Evolutionary conservation across 306 rosid species (phyloP), one percentile per base, ranked within the genome.

Genomic region (Begonia masoniana): DNA sequence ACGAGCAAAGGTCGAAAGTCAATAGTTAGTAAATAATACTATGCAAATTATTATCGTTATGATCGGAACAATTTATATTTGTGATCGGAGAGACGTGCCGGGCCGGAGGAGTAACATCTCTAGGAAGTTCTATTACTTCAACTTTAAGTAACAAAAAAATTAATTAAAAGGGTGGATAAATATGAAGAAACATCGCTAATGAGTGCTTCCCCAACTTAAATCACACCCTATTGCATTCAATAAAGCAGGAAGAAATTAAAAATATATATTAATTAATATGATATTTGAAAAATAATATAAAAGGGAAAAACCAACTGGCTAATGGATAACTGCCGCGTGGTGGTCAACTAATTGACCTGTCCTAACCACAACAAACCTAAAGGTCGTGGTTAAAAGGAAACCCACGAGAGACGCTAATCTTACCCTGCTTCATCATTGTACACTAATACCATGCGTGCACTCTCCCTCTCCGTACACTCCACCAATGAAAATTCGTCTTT

Each of bases 271-370:
- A 17, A 17, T 17, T 17, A 17, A 17, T 17, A 17, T 17, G 19
- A 17, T 17, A 17, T 17, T 17, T 17, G 1, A 17, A 17, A 17
- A 17, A 17, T 43, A 43, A 43, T 9, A 9, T 43, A 9, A 9
- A 43, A 12, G 47, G 9, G 47, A 1, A 17, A 17, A 17, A 17
- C 19, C 1, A 17, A 17, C 19, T 17, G 19, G 19, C 9, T 3
- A 31, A 31, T 31, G 39, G 39, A 31, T 31, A 9, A 31, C 39
- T 31, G 39, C 39, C 39, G 39, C 39, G 39, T 31, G 39, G 39
- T 31, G 39, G 84, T 77, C 82, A 79, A 74, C 82, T 81, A 77
- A 51, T 62, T 13, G 45, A 48, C 41, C 1, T 17, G 19, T 17
- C 19, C 23, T 43, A 12, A 43, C 47, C 54, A 7, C 54, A n/a